Base-by-base conservation (phyloP, 441 rosid genomes). In the Erysimum pusillum region DNA sequence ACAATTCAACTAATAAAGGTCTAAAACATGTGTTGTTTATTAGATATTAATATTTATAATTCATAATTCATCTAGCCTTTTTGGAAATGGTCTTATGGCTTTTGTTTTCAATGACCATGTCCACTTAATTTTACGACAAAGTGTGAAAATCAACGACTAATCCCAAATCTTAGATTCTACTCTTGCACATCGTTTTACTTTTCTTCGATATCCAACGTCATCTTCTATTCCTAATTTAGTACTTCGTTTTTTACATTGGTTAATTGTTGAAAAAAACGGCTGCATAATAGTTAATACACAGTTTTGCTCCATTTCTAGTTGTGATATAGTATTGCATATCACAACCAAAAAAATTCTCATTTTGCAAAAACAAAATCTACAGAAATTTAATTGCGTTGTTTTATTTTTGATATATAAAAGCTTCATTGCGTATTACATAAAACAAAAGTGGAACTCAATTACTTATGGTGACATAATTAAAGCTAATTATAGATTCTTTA, bases 111-210 rank as follows among this genome's bases (percentile, higher is more conserved):
- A 48, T 51, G 81, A 52, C 81, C 49, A 78, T 15, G 9, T 78
- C 35, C 77, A 52, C 14, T 73, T 73, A 61, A 73, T 67, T 52
- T 28, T 6, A 61, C 15, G 81, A 78, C 77, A 59, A 66, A 41
- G 58, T 78, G 57, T 78, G 77, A 51, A 78, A 67, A 77, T 66
- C 77, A 65, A 77, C 18, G 74, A 66, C 74, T 72, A 49, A 41
- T 66, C 77, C 58, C 22, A 61, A 60, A 42, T 41, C 14, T 12
- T 59, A 12, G 18, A 45, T 56, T 64, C 54, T 48, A 64, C 46
- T 48, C 45, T 10, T 51, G 28, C 9, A 9, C 73, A 28, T 31
- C 61, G 12, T 60, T 71, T 61, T 59, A 78, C 64, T 60, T 78
- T 67, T 73, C 77, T 60, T 76, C 11, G 1, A 49, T 17, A 75